Percentiles rank a stretch among this genome's conserved stretches.
Evolutionary conservation across 805 yeast genomes (phyloP).

Genomic region (Wickerhamiella qilinensis): DNA sequence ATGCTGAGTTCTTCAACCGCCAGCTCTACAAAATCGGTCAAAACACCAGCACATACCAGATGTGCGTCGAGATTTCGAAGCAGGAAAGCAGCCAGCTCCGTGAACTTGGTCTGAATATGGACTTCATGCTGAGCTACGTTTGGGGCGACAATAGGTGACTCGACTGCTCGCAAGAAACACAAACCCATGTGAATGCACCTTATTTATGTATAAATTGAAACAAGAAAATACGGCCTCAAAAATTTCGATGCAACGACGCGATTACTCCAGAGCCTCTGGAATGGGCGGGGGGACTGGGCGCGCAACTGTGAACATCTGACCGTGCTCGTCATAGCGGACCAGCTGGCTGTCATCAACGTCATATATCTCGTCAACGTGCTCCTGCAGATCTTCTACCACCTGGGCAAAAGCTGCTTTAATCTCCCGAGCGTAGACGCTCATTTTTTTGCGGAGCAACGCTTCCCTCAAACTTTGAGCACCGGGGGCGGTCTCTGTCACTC

Average conservation of each 20-base stretch:
- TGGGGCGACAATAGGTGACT: constrained; percentile 14
- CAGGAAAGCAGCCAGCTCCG: constrained; percentile 49
- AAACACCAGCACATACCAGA: constrained; percentile 34
- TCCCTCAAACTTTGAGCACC: constrained; percentile 66
- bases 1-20: constrained; percentile 43
- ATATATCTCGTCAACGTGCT: constrained; percentile 61
- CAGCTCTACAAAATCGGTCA: constrained; percentile 37
- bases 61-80: constrained; percentile 37
- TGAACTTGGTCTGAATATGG: constrained; percentile 56
- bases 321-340: constrained; percentile 78
- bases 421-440: constrained; percentile 67
- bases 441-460: constrained; percentile 54
- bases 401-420: constrained; percentile 54
- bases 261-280: constrained; percentile 3
- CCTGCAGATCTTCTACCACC: constrained; percentile 37
- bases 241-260: too few species aligned
- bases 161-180: too few species aligned
- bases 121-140: constrained; percentile 41
- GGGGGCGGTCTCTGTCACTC: constrained; percentile 53
- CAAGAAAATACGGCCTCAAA: too few species aligned
- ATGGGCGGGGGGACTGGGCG: constrained; percentile 9
- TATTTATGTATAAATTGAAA: not conserved
- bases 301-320: constrained; percentile 56
- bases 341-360: constrained; percentile 68
- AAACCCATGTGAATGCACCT: not conserved